Percentiles rank a stretch among this genome's conserved stretches.
phyloP scores from a whole-genome alignment of 2,329 filamentous ascomycete genomes.

The Ceratocystis destructans region DNA sequence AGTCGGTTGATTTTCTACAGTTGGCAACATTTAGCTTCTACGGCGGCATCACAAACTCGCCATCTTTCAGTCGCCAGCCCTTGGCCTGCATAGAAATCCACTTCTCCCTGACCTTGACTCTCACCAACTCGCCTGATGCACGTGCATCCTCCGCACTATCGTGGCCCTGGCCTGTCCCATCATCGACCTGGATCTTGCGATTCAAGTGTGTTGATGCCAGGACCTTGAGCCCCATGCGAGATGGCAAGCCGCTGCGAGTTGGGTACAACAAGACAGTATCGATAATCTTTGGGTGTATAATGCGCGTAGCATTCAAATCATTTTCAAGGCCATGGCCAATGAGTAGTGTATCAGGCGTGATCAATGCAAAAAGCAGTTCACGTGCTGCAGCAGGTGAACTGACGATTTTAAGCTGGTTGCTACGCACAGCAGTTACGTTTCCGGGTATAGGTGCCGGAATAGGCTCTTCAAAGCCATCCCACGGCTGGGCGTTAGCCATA shows the following conservation, averaged over 20 bases:
- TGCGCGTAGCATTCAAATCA: slow-evolving; percentile 71
- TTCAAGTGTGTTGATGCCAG: slow-evolving; percentile 58
- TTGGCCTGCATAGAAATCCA: slow-evolving; percentile 53
- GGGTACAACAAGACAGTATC: slow-evolving; percentile 80
- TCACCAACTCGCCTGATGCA: slow-evolving; percentile 74
- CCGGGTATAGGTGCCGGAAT: slow-evolving; percentile 22
- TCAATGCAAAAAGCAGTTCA: slow-evolving; percentile 57
- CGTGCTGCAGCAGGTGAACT: slow-evolving; percentile 62
- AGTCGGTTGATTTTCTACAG: neutral
- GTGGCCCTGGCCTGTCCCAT: slow-evolving; percentile 40
- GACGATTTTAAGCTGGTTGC: slow-evolving; percentile 51
- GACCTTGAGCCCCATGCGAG: slow-evolving; percentile 61
- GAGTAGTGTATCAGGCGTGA: slow-evolving; percentile 65
- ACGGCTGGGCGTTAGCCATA: slow-evolving; percentile 53
- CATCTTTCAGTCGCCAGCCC: slow-evolving; percentile 52
- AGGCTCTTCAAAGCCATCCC: slow-evolving; percentile 27
- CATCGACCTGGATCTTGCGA: slow-evolving; percentile 62
- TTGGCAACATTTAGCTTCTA: neutral
- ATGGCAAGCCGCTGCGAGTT: slow-evolving; percentile 61
- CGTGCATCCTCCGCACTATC: slow-evolving; percentile 86
- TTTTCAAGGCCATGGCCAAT: slow-evolving; percentile 94
- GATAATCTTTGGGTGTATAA: slow-evolving; percentile 73
- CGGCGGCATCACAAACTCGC: slow-evolving; percentile 31
- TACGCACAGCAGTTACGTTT: slow-evolving; percentile 24
- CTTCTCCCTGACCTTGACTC: slow-evolving; percentile 52